A percentile compares a stretch with the other conserved stretches of the same genome.
phyloP scores from a whole-genome alignment of 257 asterid species.

The Ehretia macrophylla region DNA sequence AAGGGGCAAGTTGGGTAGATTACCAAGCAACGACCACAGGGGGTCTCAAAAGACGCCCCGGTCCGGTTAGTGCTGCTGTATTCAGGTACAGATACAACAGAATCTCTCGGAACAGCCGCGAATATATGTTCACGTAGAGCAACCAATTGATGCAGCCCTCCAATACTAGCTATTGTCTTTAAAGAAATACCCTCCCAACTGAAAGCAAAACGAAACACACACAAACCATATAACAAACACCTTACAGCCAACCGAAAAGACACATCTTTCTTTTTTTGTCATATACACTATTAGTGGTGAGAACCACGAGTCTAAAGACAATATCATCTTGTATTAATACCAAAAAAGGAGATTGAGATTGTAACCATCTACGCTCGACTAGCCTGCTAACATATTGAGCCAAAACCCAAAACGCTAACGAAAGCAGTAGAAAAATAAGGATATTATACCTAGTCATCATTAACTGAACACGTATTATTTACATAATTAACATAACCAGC shows the following conservation, averaged over 20 bases:
- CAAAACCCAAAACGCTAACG: too few relatives aligned
- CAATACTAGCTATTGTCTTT: conserved; percentile 56
- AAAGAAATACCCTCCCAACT: conserved; percentile 69
- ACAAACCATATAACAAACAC: neutral
- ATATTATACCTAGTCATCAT: too few relatives aligned
- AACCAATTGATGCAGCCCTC: conserved; percentile 74
- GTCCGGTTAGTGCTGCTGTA: conserved; percentile 50
- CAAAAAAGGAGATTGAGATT: too few relatives aligned
- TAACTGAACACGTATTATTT: too few relatives aligned
- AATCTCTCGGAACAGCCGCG: conserved; percentile 75
- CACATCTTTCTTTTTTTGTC: neutral
- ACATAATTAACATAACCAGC: too few relatives aligned
- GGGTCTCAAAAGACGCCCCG: conserved; percentile 93
- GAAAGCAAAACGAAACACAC: conserved; percentile 12
- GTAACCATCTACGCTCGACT: too few relatives aligned
- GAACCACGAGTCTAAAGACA: too few relatives aligned
- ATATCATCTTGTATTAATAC: too few relatives aligned
- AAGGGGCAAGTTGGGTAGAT: neutral
- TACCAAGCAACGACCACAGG: conserved; percentile 81
- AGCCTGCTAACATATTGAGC: too few relatives aligned
- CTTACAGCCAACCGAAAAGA: neutral
- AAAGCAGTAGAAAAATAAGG: too few relatives aligned
- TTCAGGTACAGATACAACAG: conserved; percentile 66
- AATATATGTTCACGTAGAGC: conserved; percentile 58
- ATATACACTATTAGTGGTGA: neutral